Base-by-base conservation (phyloP, 2,329 filamentous ascomycete genomes). In the Botrytis cinerea region DNA sequence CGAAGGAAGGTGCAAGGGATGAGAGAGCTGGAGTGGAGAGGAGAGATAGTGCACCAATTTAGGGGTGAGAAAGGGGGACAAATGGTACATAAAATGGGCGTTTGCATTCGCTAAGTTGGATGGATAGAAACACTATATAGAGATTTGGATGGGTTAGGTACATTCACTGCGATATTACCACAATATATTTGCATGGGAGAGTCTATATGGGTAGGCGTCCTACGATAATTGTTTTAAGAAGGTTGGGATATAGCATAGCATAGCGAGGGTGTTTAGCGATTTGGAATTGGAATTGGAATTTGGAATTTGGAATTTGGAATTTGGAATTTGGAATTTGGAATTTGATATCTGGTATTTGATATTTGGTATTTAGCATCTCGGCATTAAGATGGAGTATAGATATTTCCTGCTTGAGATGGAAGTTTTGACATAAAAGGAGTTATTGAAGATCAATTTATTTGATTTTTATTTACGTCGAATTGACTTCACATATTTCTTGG, bases 41-140 rank as follows among this genome's bases (percentile, higher is more conserved):
- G n/a, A 68, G 66, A 12, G 66, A 68, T 22, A 68, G 48, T 68
- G 48, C 66, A n/a, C 66, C 66, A 35, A 57, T 68, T 25, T 68
- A 48, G 46, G 64, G 40, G 32, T 22, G 9, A n/a, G n/a, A 46
- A 14, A 32, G 9, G 43, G 10, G 59, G 2, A 40, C 1, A 18
- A n/a, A 38, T 28, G 64, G 28, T 67, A 4, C 38, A 40, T 68
- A 48, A 6, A 40, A 67, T 40, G 38, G 64, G 64, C 25, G 64
- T 68, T 67, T 54, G 48, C 46, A 43, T 38, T 22, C 20, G 18
- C 22, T 68, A 8, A 40, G 35, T 54, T 67, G 46, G 32, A 28
- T 67, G 46, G 45, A 18, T 38, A 32, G 32, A 66, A 38, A 46
- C 8, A 38, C n/a, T 40, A 18, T 28, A 40, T 40, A 54, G 35